Percentiles rank a stretch among this genome's conserved stretches.
These are phyloP conservation scores for Candida pseudoviswanathii DNA, from an alignment of 1,139 yeast species.

Conservation along the genomic window DNA sequence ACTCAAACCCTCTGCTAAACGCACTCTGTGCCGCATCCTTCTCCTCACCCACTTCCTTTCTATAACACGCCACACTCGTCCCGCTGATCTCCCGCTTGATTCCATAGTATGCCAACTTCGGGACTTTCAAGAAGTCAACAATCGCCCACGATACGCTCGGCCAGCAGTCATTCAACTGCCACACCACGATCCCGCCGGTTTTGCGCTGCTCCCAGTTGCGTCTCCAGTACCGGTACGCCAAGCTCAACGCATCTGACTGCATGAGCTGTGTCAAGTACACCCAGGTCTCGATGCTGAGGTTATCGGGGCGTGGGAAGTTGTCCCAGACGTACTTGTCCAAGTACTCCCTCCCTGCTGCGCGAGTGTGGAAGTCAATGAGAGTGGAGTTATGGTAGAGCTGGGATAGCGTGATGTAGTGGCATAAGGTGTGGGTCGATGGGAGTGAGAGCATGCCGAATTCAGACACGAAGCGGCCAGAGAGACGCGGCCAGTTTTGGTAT, in stretches of 20 bases:
- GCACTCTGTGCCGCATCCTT: constrained; percentile 15
- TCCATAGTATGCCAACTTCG: constrained; percentile 48
- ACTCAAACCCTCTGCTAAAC: constrained; percentile 25
- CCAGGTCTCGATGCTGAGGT: constrained; percentile 40
- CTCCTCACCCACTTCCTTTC: constrained; percentile 22
- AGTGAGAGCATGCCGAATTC: constrained; percentile 52
- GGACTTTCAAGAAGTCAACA: constrained; percentile 39
- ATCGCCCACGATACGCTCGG: constrained; percentile 52
- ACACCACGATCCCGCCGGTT: constrained; percentile 47
- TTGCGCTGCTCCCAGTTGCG: constrained; percentile 43
- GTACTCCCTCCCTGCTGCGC: constrained; percentile 47
- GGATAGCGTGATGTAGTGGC: constrained; percentile 23
- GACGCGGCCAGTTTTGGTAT: constrained; percentile 43
- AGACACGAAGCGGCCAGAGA: constrained; percentile 45
- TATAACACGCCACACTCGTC: constrained; percentile 35
- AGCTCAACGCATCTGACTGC: constrained; percentile 52
- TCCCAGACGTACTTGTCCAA: constrained; percentile 47
- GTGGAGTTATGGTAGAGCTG: constrained; percentile 40
- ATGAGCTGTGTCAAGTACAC: constrained; percentile 51
- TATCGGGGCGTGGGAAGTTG: constrained; percentile 32
- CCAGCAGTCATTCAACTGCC: constrained; percentile 58
- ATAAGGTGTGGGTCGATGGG: constrained; percentile 32
- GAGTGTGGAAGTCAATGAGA: constrained; percentile 41
- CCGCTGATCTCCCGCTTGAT: constrained; percentile 45
- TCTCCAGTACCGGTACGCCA: constrained; percentile 50